Evolutionary conservation across 2,329 filamentous ascomycete species (phyloP).

Genomic region (Penicillium fuscoglaucum): DNA sequence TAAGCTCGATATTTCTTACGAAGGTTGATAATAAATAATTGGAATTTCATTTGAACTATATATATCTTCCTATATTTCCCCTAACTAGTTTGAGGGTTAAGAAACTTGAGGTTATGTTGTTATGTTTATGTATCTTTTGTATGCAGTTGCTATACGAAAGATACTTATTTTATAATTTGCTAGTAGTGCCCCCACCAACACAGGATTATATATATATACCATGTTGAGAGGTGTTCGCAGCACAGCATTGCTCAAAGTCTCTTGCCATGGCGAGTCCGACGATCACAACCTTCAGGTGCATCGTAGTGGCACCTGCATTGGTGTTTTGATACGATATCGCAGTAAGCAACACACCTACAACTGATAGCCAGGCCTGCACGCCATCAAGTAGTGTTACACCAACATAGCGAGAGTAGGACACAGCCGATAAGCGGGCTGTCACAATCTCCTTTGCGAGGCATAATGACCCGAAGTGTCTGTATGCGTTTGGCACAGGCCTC

Average conservation of each 20-base stretch:
- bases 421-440: neutral
- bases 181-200: neutral
- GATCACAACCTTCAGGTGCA: neutral
- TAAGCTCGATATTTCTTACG: neutral
- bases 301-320: neutral
- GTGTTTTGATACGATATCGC: neutral
- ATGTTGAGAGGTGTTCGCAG: neutral
- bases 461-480: neutral
- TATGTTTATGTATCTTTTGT: neutral
- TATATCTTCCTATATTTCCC: neutral
- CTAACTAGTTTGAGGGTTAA: neutral
- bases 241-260: neutral
- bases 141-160: neutral
- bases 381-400: neutral
- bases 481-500: constrained; percentile 2
- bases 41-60: neutral
- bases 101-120: neutral
- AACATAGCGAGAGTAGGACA: neutral
- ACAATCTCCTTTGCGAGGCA: constrained; percentile 1
- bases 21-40: neutral
- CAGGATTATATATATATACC: neutral
- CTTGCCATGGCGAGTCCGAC: neutral
- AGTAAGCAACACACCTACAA: neutral
- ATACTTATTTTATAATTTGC: neutral
- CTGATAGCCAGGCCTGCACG: neutral